Evolutionary conservation across 169 alveolate species (phyloP).

Genomic region (Plasmodium adleri): DNA sequence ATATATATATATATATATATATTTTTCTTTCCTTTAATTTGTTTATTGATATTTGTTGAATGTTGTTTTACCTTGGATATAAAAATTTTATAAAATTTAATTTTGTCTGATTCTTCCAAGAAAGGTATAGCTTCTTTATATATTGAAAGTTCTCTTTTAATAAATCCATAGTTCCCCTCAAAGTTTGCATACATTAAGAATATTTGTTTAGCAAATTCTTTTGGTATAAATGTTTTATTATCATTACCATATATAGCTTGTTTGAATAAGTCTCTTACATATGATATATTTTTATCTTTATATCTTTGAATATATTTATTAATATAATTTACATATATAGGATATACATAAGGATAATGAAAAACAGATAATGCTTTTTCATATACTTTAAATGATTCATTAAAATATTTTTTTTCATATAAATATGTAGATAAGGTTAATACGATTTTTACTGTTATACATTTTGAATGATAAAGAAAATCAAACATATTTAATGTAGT

Average conservation of each 20-base stretch:
- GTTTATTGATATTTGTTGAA: neutral
- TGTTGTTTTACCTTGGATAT: slow-evolving; percentile 35
- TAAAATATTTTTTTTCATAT: slow-evolving; percentile 84
- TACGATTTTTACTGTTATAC: slow-evolving; percentile 82
- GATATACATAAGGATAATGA: slow-evolving; percentile 90
- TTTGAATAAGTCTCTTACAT: slow-evolving; percentile 91
- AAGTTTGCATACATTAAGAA: slow-evolving; percentile 89
- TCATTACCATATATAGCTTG: slow-evolving; percentile 78
- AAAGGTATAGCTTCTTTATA: slow-evolving; percentile 89
- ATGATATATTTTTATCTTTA: slow-evolving; percentile 88
- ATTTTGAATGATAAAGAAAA: slow-evolving; percentile 81
- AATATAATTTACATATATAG: slow-evolving; percentile 88
- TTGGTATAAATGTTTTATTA: slow-evolving; percentile 78
- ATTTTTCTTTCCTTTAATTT: neutral
- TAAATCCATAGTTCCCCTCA: slow-evolving; percentile 91
- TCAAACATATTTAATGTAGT: slow-evolving; percentile 39
- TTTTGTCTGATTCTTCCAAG: slow-evolving; percentile 80
- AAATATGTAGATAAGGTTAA: slow-evolving; percentile 84
- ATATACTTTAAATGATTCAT: slow-evolving; percentile 89
- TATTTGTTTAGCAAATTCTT: slow-evolving; percentile 83
- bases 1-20: neutral
- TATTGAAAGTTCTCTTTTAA: slow-evolving; percentile 87
- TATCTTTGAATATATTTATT: slow-evolving; percentile 86
- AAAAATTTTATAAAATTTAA: slow-evolving; percentile 55
- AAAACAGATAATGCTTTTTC: slow-evolving; percentile 89